A percentile compares a stretch with the other conserved stretches of the same genome.
Evolutionary conservation across 1,284 basidiomycete species (phyloP).

Genomic region (Laetiporus sulphureus): DNA sequence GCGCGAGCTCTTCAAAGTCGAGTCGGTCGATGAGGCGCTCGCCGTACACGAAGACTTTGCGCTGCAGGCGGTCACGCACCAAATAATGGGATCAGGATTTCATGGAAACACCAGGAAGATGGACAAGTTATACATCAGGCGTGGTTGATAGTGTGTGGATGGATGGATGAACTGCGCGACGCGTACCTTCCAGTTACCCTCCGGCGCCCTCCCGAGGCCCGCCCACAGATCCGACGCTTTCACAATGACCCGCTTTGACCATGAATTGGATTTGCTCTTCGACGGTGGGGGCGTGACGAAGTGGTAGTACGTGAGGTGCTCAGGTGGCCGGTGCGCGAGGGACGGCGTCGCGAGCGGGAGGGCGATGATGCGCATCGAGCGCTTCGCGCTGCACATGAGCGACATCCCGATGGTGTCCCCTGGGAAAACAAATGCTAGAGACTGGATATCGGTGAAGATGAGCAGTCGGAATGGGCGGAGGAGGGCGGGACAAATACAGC

Average conservation of each 20-base stretch:
- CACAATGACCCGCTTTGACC: slow-evolving; percentile 35
- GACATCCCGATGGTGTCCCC: too few species aligned
- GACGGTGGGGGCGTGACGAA: slow-evolving; percentile 31
- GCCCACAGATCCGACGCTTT: slow-evolving; percentile 57
- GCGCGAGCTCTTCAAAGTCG: slow-evolving; percentile 70
- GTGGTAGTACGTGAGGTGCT: slow-evolving; percentile 40
- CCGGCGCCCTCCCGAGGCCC: slow-evolving; percentile 53
- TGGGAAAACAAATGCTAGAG: too few species aligned
- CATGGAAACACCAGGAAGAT: too few species aligned
- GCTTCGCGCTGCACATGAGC: slow-evolving; percentile 11
- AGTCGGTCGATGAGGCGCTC: slow-evolving; percentile 62
- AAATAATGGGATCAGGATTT: too few species aligned
- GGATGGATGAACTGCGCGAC: background rate
- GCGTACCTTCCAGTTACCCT: slow-evolving; percentile 63
- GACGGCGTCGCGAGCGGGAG: slow-evolving; percentile 31
- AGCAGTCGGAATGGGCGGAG: too few species aligned
- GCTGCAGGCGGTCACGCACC: slow-evolving; percentile 27
- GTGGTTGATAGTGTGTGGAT: background rate
- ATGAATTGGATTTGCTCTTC: slow-evolving; percentile 13
- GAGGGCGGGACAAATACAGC: too few species aligned
- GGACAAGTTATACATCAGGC: too few species aligned
- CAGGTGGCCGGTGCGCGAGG: slow-evolving; percentile 10
- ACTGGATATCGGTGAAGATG: too few species aligned
- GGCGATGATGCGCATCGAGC: slow-evolving; percentile 40
- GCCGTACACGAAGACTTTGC: slow-evolving; percentile 52